Evolutionary conservation across 371 early-diverging fungal species (phyloP).

Genomic region (Apophysomyces variabilis): DNA sequence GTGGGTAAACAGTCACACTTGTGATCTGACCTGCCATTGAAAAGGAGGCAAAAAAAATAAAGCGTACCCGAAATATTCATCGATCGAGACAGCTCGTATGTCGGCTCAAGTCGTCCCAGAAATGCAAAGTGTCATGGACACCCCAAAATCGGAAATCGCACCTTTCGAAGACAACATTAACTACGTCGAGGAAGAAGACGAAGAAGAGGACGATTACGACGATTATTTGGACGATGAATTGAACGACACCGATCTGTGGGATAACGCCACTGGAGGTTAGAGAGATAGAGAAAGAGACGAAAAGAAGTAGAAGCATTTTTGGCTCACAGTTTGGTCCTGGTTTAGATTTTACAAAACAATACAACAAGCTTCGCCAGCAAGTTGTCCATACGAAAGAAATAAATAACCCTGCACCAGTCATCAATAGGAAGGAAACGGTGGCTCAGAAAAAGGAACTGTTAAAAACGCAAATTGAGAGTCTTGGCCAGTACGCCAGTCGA

Average conservation of each 20-base stretch:
- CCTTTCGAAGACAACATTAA: conserved; percentile 11
- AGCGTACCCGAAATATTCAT: neutral
- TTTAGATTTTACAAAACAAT: conserved; percentile 91
- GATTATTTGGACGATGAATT: conserved; percentile 64
- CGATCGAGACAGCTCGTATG: neutral
- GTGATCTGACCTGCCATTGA: neutral
- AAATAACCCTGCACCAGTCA: conserved; percentile 30
- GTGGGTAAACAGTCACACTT: no score
- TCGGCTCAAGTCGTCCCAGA: neutral
- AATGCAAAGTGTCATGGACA: neutral
- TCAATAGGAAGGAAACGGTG: conserved; percentile 24
- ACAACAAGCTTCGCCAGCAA: conserved; percentile 80
- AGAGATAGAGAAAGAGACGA: neutral
- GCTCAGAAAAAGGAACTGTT: conserved; percentile 42
- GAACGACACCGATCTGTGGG: conserved; percentile 68
- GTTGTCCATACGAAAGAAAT: conserved; percentile 37
- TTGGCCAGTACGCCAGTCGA: conserved; percentile 64
- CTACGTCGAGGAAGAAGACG: conserved; percentile 34
- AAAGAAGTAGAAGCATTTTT: neutral
- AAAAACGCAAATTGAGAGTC: conserved; percentile 61
- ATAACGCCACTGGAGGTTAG: conserved; percentile 54
- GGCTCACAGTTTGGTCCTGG: no score
- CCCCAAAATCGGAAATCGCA: neutral
- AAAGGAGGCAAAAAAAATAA: no score
- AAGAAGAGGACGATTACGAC: conserved; percentile 52